Conservation (phyloP, 768 basidiomycete genomes). For the button mushroom (Agaricus bisporus) region DNA sequence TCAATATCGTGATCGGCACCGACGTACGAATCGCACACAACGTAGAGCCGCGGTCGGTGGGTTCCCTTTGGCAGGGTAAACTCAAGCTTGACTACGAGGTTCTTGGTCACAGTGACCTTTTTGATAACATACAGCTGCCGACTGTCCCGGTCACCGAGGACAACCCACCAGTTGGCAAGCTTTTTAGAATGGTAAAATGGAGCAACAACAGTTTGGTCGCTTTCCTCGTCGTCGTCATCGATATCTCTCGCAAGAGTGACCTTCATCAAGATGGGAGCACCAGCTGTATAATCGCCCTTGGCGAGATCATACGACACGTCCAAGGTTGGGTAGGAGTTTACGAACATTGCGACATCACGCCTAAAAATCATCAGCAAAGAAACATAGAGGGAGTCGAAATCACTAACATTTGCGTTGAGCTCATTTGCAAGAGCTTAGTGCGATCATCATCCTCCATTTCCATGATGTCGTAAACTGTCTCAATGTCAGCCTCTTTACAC, state of each 20-base stretch:
- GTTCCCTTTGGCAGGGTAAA: constrained; percentile 82
- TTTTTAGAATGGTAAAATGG: constrained; percentile 90
- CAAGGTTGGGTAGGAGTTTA: constrained; percentile 96
- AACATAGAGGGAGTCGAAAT: background rate
- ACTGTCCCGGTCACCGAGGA: constrained; percentile 79
- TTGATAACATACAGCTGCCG: constrained; percentile 81
- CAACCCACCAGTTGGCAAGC: constrained; percentile 96
- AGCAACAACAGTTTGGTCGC: constrained; percentile 83
- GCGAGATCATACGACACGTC: constrained; percentile 87
- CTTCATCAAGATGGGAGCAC: constrained; percentile 74
- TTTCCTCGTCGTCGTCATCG: constrained; percentile 69
- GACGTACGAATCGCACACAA: constrained; percentile 89
- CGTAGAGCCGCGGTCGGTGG: constrained; percentile 78
- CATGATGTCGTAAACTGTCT: constrained; percentile 96
- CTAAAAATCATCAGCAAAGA: constrained; percentile 32
- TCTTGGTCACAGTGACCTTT: constrained; percentile 86
- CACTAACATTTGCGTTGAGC: constrained; percentile 76
- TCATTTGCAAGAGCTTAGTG: constrained; percentile 78
- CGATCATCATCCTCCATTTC: constrained; percentile 95
- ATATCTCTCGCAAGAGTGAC: constrained; percentile 77
- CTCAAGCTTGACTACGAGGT: constrained; percentile 80
- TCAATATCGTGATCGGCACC: constrained; percentile 91
- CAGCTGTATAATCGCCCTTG: constrained; percentile 82
- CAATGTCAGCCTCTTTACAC: constrained; percentile 76
- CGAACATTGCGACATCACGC: constrained; percentile 92